Evolutionary conservation across 1,284 basidiomycete species (phyloP).

Genomic region (Tetrapyrgos nigripes): DNA sequence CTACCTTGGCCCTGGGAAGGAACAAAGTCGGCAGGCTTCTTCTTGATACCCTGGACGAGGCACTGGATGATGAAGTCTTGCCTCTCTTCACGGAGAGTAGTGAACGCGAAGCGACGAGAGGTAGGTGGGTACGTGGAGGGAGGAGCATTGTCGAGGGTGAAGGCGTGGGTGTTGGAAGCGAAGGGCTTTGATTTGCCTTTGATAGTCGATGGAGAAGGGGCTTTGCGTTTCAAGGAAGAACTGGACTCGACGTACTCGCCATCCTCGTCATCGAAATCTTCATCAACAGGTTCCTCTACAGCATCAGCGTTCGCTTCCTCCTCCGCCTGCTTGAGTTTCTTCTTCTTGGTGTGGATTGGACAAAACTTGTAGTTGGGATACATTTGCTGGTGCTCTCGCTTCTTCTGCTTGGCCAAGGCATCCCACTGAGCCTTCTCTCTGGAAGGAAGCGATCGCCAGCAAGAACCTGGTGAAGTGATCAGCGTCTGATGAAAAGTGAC

Average conservation of each 20-base stretch:
- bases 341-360: constrained; percentile 73
- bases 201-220: too few species aligned
- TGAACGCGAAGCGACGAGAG: not conserved
- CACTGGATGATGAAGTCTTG: not conserved
- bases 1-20: not conserved
- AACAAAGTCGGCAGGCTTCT: not conserved
- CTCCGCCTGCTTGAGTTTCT: constrained; percentile 38
- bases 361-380: constrained; percentile 78
- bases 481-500: constrained; percentile 5
- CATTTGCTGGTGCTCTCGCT: constrained; percentile 65
- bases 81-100: not conserved
- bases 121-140: not conserved
- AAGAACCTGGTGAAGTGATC: constrained; percentile 54
- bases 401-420: constrained; percentile 66
- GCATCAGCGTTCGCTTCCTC: constrained; percentile 5
- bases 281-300: not conserved
- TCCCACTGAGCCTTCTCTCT: constrained; percentile 76
- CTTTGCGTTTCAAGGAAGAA: not conserved
- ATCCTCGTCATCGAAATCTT: constrained; percentile 10
- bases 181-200: not conserved
- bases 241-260: not conserved
- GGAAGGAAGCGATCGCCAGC: constrained; percentile 69
- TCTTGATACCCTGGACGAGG: not conserved
- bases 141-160: not conserved
- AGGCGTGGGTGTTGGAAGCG: not conserved